phyloP scores from a whole-genome alignment of 345 rosid genomes.

The Garcia nutans region DNA sequence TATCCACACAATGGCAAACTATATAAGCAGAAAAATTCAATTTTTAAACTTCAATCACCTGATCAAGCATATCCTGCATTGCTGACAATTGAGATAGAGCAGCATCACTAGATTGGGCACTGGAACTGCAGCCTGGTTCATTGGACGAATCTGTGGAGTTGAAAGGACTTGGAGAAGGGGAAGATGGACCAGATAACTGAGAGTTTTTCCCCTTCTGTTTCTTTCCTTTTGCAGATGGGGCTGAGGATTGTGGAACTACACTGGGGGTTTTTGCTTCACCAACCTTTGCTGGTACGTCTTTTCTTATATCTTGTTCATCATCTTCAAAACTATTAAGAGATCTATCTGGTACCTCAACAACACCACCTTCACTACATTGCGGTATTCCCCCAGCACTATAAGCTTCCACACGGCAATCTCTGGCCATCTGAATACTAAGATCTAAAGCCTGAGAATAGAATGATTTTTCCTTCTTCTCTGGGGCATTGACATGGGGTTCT shows the following conservation, averaged over 20 bases:
- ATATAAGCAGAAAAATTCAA: neutral
- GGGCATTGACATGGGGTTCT: slow-evolving; percentile 13
- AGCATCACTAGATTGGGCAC: slow-evolving; percentile 19
- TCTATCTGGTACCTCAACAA: slow-evolving; percentile 32
- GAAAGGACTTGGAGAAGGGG: slow-evolving; percentile 23
- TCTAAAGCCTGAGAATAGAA: slow-evolving; percentile 34
- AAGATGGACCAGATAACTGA: slow-evolving; percentile 20
- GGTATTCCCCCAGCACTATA: slow-evolving; percentile 38
- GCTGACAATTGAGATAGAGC: slow-evolving; percentile 23
- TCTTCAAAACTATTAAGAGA: slow-evolving; percentile 20
- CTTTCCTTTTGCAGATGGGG: slow-evolving; percentile 19
- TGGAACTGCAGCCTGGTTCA: slow-evolving; percentile 24
- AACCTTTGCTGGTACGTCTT: slow-evolving; percentile 10
- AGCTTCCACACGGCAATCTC: slow-evolving; percentile 42
- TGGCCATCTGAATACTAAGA: slow-evolving; percentile 33
- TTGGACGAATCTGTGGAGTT: slow-evolving; percentile 28
- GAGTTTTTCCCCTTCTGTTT: slow-evolving; percentile 26
- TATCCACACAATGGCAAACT: neutral
- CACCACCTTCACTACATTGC: slow-evolving; percentile 30
- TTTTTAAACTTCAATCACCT: slow-evolving; percentile 18
- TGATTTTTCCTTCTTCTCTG: slow-evolving; percentile 27
- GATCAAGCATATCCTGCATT: slow-evolving; percentile 29
- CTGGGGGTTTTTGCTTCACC: slow-evolving; percentile 17
- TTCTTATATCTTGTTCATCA: slow-evolving; percentile 13
- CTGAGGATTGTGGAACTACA: slow-evolving; percentile 12